phyloP scores from a whole-genome alignment of 768 basidiomycete genomes.

The Macrolepiota dolichaula region DNA sequence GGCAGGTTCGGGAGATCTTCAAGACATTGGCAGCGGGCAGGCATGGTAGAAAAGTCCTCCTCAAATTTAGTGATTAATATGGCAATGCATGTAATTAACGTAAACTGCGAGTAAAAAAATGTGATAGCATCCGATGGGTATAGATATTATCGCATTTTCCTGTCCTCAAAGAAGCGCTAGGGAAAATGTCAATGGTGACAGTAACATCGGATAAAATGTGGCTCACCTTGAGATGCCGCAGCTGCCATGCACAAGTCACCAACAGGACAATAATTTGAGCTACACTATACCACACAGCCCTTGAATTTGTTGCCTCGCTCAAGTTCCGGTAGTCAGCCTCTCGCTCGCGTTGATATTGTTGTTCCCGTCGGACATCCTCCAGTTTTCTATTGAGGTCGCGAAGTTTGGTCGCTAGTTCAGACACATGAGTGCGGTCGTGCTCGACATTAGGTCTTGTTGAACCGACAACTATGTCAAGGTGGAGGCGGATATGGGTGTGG shows the following conservation, averaged over 20 bases:
- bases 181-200: constrained; percentile 9
- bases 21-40: constrained; percentile 31
- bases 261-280: constrained; percentile 84
- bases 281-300: constrained; percentile 93
- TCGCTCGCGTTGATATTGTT: constrained; percentile 96
- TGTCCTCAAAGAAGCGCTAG: constrained; percentile 84
- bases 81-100: neutral
- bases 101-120: constrained; percentile 4
- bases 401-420: constrained; percentile 76
- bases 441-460: constrained; percentile 83
- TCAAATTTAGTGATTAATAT: constrained; percentile 28
- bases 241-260: constrained; percentile 88
- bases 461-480: constrained; percentile 93
- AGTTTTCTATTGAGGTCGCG: constrained; percentile 93
- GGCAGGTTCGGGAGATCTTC: constrained; percentile 50
- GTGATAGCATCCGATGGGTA: constrained; percentile 7
- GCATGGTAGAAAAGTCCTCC: constrained; percentile 40
- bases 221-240: constrained; percentile 84
- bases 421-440: constrained; percentile 82
- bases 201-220: neutral
- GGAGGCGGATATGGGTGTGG: constrained; percentile 85
- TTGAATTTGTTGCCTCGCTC: constrained; percentile 86
- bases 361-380: constrained; percentile 90
- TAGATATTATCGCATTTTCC: constrained; percentile 60
- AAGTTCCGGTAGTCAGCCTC: constrained; percentile 87